phyloP scores from a whole-genome alignment of 495 filamentous ascomycete species.

The Penicillium steckii region DNA sequence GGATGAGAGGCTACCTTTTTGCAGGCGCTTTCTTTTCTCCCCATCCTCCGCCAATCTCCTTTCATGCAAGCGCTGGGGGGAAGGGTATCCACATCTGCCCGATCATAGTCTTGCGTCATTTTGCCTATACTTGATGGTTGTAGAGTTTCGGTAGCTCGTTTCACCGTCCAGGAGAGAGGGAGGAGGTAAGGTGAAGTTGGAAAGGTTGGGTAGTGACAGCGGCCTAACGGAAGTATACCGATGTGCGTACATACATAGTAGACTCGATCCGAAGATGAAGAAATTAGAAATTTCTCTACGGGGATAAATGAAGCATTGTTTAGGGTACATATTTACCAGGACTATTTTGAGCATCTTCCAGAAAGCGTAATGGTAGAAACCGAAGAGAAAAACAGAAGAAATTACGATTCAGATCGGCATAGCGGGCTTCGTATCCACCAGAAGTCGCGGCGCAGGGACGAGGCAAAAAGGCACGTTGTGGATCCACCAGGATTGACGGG shows the following conservation, averaged over 20 bases:
- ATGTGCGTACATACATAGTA: no score
- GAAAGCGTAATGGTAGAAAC: neutral
- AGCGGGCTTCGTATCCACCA: slow-evolving; percentile 28
- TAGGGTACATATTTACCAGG: no score
- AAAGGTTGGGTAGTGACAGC: neutral
- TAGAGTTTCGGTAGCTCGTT: slow-evolving; percentile 7
- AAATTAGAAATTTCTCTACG: no score
- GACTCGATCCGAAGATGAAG: no score
- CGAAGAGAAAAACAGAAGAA: neutral
- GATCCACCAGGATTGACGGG: slow-evolving; percentile 35
- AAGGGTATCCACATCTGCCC: slow-evolving; percentile 5
- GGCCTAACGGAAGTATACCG: neutral
- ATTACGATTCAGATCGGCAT: slow-evolving; percentile 37
- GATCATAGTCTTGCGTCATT: slow-evolving; percentile 14
- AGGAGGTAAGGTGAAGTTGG: neutral
- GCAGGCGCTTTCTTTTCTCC: neutral
- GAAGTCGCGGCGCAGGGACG: slow-evolving; percentile 24
- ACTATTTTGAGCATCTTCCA: neutral
- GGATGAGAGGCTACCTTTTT: no score
- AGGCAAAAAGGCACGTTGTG: slow-evolving; percentile 38
- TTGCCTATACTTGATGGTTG: neutral
- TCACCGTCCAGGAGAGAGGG: slow-evolving; percentile 6
- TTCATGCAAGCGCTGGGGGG: slow-evolving; percentile 7
- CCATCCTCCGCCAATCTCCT: no score
- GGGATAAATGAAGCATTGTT: no score